These are phyloP conservation scores for Cyathus striatus DNA, from an alignment of 768 basidiomycete genomes.

Conservation along the genomic window DNA sequence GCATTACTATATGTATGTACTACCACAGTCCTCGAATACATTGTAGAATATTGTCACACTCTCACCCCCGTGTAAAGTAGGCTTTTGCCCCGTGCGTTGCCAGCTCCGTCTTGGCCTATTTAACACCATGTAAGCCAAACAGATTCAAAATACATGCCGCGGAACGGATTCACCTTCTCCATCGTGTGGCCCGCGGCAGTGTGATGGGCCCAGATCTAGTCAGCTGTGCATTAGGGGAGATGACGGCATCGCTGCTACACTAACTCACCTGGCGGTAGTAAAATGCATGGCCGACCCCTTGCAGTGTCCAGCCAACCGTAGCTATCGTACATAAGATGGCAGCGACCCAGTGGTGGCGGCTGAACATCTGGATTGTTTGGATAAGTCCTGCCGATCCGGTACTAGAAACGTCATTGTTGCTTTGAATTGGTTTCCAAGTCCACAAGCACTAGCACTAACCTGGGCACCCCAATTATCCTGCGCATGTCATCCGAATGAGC, in stretches of 20 bases:
- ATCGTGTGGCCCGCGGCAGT: constrained; percentile 83
- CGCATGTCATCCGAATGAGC: constrained; percentile 25
- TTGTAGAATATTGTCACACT: background rate
- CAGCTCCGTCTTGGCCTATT: constrained; percentile 78
- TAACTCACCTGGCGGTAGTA: constrained; percentile 73
- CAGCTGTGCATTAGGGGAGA: too few species aligned
- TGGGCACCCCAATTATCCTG: constrained; percentile 93
- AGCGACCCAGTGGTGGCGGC: constrained; percentile 65
- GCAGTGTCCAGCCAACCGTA: constrained; percentile 82
- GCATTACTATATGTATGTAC: background rate
- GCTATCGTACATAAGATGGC: constrained; percentile 79
- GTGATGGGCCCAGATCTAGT: constrained; percentile 75
- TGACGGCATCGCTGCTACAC: too few species aligned
- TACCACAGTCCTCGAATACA: background rate
- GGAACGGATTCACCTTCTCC: constrained; percentile 54
- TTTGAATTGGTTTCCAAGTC: constrained; percentile 28
- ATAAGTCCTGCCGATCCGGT: constrained; percentile 96
- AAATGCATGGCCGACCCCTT: constrained; percentile 76
- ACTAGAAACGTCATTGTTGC: constrained; percentile 32
- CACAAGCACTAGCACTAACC: constrained; percentile 29
- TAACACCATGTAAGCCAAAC: constrained; percentile 4
- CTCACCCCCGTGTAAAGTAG: constrained; percentile 80
- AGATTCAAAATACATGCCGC: background rate
- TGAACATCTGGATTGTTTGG: constrained; percentile 82
- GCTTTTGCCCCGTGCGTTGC: constrained; percentile 82